These are phyloP conservation scores for Aegilops tauschii DNA, from an alignment of 176 grass and related monocot species.

Conservation along the genomic window DNA sequence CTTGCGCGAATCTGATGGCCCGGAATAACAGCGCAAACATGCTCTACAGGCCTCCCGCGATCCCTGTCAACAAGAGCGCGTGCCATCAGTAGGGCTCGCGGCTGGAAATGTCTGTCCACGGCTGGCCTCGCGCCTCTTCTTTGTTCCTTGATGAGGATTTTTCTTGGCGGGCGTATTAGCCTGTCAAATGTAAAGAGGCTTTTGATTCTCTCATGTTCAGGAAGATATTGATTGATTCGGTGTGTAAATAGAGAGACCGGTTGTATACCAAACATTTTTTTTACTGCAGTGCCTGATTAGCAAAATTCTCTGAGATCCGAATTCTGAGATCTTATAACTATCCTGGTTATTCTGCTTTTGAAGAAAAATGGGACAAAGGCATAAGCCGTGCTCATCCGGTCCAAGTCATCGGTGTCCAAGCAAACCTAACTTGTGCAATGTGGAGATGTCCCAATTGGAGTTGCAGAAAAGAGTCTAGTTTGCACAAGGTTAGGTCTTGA, in stretches of 20 bases:
- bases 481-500: no score
- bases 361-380: no score
- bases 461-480: no score
- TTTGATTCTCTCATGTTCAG: constrained; percentile 17
- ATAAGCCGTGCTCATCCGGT: no score
- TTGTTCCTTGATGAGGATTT: constrained; percentile 11
- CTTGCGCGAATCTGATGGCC: constrained; percentile 63
- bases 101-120: background rate
- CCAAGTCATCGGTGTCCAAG: no score
- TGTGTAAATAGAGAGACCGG: constrained; percentile 6
- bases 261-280: constrained; percentile 4
- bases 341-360: no score
- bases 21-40: constrained; percentile 36
- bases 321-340: background rate
- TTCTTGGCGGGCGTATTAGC: constrained; percentile 46
- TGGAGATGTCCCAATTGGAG: no score
- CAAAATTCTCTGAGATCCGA: background rate
- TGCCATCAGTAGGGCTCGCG: constrained; percentile 40
- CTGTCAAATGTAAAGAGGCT: constrained; percentile 34
- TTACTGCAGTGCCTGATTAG: background rate
- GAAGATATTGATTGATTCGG: background rate
- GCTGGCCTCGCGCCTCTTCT: background rate
- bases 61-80: constrained; percentile 58
- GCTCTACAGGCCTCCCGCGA: constrained; percentile 48
- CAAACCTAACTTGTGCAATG: no score